These are phyloP conservation scores for Leishmania tarentolae DNA, from an alignment of 208 protist species.

Conservation along the genomic window DNA sequence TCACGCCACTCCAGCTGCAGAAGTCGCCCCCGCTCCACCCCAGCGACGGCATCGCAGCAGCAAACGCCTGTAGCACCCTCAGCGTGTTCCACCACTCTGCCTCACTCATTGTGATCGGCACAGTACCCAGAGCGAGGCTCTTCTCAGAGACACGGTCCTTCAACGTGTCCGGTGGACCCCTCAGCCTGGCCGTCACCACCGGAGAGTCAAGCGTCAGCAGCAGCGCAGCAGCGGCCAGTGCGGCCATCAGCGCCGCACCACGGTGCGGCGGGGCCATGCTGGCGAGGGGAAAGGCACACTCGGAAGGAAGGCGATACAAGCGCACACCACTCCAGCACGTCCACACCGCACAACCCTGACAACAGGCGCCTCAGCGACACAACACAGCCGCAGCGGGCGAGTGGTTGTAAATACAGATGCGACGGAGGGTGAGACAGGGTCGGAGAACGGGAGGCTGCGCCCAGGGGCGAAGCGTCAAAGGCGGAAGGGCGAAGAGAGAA, in stretches of 20 bases:
- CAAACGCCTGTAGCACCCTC: background rate
- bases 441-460: background rate
- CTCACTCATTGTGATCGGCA: too few species aligned
- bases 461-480: background rate
- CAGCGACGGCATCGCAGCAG: slow-evolving; percentile 2
- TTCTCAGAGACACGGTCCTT: too few species aligned
- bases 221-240: background rate
- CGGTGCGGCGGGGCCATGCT: background rate
- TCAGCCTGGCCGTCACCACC: background rate
- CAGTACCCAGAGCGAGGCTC: too few species aligned
- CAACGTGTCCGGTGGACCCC: background rate
- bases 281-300: background rate
- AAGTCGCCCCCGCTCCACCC: slow-evolving; percentile 5
- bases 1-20: background rate
- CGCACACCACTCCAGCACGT: background rate
- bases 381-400: too few species aligned
- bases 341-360: too few species aligned
- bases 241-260: background rate
- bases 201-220: background rate
- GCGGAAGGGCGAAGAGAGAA: too few species aligned
- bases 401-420: too few species aligned
- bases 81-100: background rate
- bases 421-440: background rate
- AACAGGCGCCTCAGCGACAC: too few species aligned
- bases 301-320: background rate